Base-by-base conservation (phyloP, 106 monocot species). In the Iris macrosiphon region DNA sequence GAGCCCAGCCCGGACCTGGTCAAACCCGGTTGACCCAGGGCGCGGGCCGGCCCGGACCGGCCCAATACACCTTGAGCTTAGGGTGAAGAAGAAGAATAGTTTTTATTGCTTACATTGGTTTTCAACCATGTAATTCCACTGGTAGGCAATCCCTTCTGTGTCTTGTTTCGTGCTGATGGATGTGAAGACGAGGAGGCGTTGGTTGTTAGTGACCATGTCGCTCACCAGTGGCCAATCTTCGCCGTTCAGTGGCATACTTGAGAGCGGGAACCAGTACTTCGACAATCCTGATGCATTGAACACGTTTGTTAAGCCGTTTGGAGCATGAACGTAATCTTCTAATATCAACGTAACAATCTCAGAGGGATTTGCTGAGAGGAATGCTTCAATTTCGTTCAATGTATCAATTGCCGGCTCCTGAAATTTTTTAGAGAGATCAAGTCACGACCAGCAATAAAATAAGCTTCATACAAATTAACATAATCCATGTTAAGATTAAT, bases 91-190 rank as follows among this genome's bases (percentile, higher is more conserved):
- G 3, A 45, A 22, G 2, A 4, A 45, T 21, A 22, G 5, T 16
- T 16, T 29, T 7, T n/a, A 7, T 6, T 61, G 17, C 81, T 75
- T 49, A 85, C 85, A 91, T 51, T 85, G 81, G 72, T 85, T 91
- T 65, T 91, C 90, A 20, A 91, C 81, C 78, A 91, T 85, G 69
- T 49, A 85, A 48, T 82, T 85, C 91, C 91, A 85, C 34, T 92
- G 85, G 43, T 86, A 92, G n/a, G 90, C 90, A 58, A 91, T 85
- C 24, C 85, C 85, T 75, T 92, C 85, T 0, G 62, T 61, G 1
- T 52, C 38, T 57, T 86, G 65, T 60, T 92, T 85, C 16, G 78
- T 66, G 31, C 40, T 60, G 19, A 67, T 63, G 1, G 91, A 92
- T 4, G 91, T 86, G 73, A 92, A 92, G 24, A 85, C 91, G 21